Evolutionary conservation across 179 eudicot species (phyloP).

Genomic region (Drosera spatulata): DNA sequence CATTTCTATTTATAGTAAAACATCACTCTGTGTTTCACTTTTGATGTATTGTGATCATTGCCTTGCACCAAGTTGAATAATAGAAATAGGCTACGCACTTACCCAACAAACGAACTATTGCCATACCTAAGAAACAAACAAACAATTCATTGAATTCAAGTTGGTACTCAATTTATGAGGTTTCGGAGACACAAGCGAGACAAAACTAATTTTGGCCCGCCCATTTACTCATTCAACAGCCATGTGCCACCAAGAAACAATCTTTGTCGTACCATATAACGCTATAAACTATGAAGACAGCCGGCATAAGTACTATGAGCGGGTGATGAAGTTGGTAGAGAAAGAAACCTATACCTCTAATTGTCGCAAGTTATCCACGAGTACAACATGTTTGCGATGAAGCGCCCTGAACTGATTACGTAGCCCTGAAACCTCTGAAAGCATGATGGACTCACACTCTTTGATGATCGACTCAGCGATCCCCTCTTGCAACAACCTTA

Average conservation of each 20-base stretch:
- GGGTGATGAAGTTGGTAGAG: neutral
- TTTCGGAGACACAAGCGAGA: neutral
- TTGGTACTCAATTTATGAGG: neutral
- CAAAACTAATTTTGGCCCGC: neutral
- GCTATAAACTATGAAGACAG: too few species aligned
- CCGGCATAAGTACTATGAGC: too few species aligned
- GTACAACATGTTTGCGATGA: constrained; percentile 52
- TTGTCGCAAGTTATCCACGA: constrained; percentile 65
- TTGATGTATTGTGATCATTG: neutral
- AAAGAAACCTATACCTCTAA: constrained; percentile 52
- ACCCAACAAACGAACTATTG: too few species aligned
- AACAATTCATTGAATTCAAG: neutral
- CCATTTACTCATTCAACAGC: neutral
- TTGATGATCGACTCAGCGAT: constrained; percentile 53
- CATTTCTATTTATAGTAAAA: neutral
- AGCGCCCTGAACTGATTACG: constrained; percentile 61
- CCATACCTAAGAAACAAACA: neutral
- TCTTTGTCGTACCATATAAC: too few species aligned
- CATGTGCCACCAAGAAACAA: neutral
- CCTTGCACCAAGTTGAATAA: neutral
- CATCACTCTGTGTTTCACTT: too few species aligned
- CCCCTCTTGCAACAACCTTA: constrained; percentile 61
- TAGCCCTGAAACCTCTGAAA: constrained; percentile 64
- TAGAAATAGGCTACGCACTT: neutral
- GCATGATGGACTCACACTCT: constrained; percentile 89